phyloP scores from a whole-genome alignment of 176 grass and related monocot species.

The Lolium rigidum region DNA sequence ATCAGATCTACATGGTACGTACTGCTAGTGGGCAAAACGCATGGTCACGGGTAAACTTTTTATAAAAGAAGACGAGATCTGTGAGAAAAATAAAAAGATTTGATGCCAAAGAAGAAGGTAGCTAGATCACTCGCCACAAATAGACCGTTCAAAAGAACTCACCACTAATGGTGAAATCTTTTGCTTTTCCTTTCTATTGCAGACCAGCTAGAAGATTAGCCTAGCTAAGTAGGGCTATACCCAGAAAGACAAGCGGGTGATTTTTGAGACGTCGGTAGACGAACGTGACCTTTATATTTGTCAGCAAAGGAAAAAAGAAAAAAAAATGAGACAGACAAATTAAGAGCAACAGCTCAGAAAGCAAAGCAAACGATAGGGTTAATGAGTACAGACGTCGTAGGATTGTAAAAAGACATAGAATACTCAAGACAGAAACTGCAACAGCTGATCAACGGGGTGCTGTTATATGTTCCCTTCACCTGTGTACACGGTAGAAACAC shows the following conservation, averaged over 20 bases:
- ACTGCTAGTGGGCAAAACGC: not conserved
- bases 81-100: constrained; percentile 24
- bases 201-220: constrained; percentile 25
- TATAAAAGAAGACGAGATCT: constrained; percentile 1
- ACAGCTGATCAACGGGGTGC: not conserved
- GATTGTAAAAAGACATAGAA: not conserved
- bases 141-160: not conserved
- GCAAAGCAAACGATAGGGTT: not conserved
- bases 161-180: not conserved
- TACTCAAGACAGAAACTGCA: not conserved
- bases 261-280: constrained; percentile 21
- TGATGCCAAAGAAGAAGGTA: constrained; percentile 17
- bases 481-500: not conserved
- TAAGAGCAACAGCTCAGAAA: not conserved
- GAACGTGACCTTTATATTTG: constrained; percentile 31
- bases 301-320: not conserved
- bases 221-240: constrained; percentile 15
- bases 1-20: not conserved
- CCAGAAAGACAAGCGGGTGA: constrained; percentile 11
- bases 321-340: not conserved
- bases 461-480: not conserved
- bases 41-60: not conserved
- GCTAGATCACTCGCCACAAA: constrained; percentile 14
- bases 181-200: constrained; percentile 44
- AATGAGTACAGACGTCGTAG: not conserved